Evolutionary conservation across 352 stramenopile species (phyloP), one percentile per base, ranked within the genome.

Genomic region (Globisporangium canariense): DNA sequence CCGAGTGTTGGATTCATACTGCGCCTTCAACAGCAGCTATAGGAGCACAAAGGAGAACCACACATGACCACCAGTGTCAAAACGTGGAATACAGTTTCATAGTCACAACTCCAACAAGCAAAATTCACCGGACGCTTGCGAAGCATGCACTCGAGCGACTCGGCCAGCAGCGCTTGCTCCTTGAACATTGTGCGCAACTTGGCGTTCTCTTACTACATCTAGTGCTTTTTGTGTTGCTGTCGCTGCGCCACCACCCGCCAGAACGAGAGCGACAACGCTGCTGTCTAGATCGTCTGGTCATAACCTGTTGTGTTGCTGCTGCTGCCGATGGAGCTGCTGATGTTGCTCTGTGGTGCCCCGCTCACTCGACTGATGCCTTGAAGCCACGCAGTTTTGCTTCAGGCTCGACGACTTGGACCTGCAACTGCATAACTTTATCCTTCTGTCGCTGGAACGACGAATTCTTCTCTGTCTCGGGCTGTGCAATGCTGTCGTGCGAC

Each of bases 61-160:
- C 25, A 28, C 25, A 28, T 28, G 25, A 28, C 25, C 25, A 28
- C 25, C 32, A 36, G 32, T 1, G 32, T 36, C 9, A 36, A 8
- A 36, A 36, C 4, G 4, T 36, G 32, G 32, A 36, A 36, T 36
- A 36, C 25, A 28, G 25, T 28, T 2, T 2, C 25, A 28, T 28
- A 2, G 25, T 28, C 25, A 28, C 25, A 28, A 28, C 25, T 28
- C 25, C 25, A 28, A 28, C 25, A 28, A 28, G 25, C 25, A 8
- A 36, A 36, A 38, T 46, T n/a, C 47, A 64, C 58, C n/a, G 45
- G 60, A 18, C 50, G 60, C 28, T 66, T 66, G 25, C 50, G 60
- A 22, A 60, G 16, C 11, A 20, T 34, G 11, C 41, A 25, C 50
- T 66, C 50, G 49, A 66, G 50, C 25, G 60, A 59, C 41, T 50